Percentiles rank a stretch among this genome's conserved stretches.
phyloP scores from a whole-genome alignment of 106 monocot genomes.

The Acorus gramineus region DNA sequence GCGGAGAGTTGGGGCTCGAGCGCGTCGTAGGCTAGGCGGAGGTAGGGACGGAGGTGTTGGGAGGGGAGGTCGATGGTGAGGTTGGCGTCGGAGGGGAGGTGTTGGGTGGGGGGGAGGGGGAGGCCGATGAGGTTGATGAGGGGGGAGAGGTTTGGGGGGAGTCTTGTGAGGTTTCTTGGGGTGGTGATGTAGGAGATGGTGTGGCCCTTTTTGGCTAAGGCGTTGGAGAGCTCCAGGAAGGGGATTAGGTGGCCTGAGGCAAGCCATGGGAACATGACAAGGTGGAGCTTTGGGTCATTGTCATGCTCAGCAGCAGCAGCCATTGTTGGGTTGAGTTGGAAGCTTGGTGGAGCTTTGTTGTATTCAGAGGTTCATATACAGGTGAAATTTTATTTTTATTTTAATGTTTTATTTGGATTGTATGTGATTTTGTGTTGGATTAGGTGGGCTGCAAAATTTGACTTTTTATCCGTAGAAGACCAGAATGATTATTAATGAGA shows the following conservation, averaged over 20 bases:
- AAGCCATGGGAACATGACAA: conserved; percentile 51
- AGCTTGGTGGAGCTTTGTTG: too few species aligned
- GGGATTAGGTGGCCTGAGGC: conserved; percentile 56
- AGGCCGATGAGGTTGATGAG: conserved; percentile 30
- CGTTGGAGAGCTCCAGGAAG: conserved; percentile 51
- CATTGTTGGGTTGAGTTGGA: too few species aligned
- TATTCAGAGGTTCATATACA: too few species aligned
- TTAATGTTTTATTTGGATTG: too few species aligned
- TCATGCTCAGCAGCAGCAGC: too few species aligned
- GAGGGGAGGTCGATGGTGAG: conserved; percentile 43
- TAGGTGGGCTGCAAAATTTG: too few species aligned
- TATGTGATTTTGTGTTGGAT: too few species aligned
- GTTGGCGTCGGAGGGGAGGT: conserved; percentile 40
- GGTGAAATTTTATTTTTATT: too few species aligned
- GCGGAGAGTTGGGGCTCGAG: conserved; percentile 8
- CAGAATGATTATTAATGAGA: too few species aligned
- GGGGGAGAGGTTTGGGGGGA: conserved; percentile 10
- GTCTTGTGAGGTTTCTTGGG: conserved; percentile 43
- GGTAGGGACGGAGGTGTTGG: conserved; percentile 22
- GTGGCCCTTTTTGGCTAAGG: conserved; percentile 38
- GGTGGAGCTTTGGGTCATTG: conserved; percentile 13
- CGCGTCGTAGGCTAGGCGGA: conserved; percentile 41
- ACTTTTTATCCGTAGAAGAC: too few species aligned
- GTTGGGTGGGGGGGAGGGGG: conserved; percentile 20
- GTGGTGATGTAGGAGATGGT: conserved; percentile 52